phyloP scores from a whole-genome alignment of 1,284 basidiomycete genomes.

The Moesziomyces sp. region DNA sequence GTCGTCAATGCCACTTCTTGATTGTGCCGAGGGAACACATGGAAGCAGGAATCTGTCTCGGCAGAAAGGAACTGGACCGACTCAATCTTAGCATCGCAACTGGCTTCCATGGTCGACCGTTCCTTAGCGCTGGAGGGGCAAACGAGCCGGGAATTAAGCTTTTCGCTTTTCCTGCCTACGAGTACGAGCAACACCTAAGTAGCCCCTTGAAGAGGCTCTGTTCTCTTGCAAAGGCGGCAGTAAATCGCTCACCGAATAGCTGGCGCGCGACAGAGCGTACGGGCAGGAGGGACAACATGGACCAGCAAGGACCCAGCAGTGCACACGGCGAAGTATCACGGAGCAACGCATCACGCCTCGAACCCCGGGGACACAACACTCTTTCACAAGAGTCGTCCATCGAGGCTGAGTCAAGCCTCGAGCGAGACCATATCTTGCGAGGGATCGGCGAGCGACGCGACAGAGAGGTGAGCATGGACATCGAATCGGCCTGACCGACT shows the following conservation, averaged over 20 bases:
- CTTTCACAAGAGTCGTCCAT: too few species aligned
- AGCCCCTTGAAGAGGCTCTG: constrained; percentile 9
- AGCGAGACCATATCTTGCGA: neutral
- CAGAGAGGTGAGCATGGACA: neutral
- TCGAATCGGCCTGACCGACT: too few species aligned
- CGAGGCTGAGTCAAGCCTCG: neutral
- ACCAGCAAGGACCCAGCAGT: too few species aligned
- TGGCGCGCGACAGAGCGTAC: too few species aligned
- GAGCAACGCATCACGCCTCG: too few species aligned
- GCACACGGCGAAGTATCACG: too few species aligned
- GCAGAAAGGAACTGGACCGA: neutral
- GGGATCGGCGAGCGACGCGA: neutral
- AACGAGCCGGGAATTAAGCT: neutral
- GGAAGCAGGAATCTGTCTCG: constrained; percentile 4
- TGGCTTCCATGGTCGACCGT: neutral
- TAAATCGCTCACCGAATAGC: too few species aligned
- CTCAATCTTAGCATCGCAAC: neutral
- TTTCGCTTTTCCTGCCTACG: neutral
- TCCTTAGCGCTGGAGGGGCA: neutral
- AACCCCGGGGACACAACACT: too few species aligned
- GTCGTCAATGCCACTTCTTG: neutral
- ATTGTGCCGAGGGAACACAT: constrained; percentile 9
- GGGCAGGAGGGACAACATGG: too few species aligned
- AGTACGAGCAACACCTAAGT: rapidly evolving
- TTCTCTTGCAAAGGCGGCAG: neutral